These are phyloP conservation scores for Aspergillus flavus DNA, from an alignment of 2,329 filamentous ascomycete species.

Conservation along the genomic window DNA sequence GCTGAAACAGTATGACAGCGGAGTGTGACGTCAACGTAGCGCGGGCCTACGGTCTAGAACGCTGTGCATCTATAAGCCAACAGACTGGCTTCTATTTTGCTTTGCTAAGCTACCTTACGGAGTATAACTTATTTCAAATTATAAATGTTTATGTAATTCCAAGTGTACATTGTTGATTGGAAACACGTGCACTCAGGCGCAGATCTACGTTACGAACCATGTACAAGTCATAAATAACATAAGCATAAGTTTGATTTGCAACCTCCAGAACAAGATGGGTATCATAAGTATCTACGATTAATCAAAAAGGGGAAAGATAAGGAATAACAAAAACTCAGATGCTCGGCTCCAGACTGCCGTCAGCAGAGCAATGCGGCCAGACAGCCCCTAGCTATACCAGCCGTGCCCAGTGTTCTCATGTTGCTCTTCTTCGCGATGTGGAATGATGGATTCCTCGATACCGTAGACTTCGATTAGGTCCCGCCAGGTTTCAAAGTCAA, in stretches of 20 bases:
- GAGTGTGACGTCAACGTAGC: conserved; percentile 13
- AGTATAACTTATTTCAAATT: not conserved
- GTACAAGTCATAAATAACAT: not conserved
- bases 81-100: not conserved
- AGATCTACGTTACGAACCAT: not conserved
- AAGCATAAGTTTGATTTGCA: not conserved
- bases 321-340: not conserved
- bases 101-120: not conserved
- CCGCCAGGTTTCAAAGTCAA: conserved; percentile 84
- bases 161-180: not conserved
- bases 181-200: not conserved
- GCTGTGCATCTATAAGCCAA: not conserved
- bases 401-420: conserved; percentile 57
- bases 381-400: conserved; percentile 63
- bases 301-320: conserved; percentile 2
- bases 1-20: not conserved
- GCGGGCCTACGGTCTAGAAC: not conserved
- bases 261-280: conserved; percentile 15
- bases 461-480: conserved; percentile 74
- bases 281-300: conserved; percentile 15
- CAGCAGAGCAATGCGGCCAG: not conserved
- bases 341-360: not conserved
- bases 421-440: conserved; percentile 69
- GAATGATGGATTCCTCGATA: conserved; percentile 79
- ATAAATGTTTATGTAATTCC: not conserved